Conservation (phyloP, 2,329 filamentous ascomycete species). For the Penicillium rolfsii region DNA sequence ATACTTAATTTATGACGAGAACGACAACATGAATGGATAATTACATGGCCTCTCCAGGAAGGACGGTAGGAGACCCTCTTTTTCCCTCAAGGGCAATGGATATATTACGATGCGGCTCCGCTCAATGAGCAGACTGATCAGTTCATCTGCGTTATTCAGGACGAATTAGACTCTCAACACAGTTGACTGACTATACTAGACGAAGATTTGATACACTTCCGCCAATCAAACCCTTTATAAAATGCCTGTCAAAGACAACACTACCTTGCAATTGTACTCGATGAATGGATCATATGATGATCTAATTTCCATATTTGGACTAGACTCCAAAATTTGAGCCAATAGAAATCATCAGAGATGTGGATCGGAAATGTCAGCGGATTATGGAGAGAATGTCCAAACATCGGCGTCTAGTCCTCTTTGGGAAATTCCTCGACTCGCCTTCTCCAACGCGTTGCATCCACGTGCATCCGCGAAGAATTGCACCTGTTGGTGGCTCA, state of each 20-base stretch:
- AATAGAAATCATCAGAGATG: neutral
- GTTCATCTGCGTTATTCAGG: neutral
- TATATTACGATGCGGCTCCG: neutral
- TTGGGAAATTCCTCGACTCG: neutral
- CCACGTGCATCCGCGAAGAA: neutral
- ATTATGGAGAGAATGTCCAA: neutral
- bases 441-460: conserved; percentile 2
- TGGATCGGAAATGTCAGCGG: neutral
- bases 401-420: conserved; percentile 8
- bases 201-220: neutral
- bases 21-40: neutral
- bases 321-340: neutral
- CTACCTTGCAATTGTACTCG: neutral
- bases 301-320: neutral
- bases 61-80: neutral
- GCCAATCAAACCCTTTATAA: neutral
- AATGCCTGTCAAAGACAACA: neutral
- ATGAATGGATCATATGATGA: neutral
- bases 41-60: too few relatives aligned
- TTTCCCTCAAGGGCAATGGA: neutral
- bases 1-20: neutral
- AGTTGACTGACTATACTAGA: neutral
- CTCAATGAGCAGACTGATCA: neutral
- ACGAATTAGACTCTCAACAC: neutral
- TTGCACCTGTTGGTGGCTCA: neutral